These are phyloP conservation scores for Cytospora piceae DNA, from an alignment of 2,329 filamentous ascomycete species.

Conservation along the genomic window DNA sequence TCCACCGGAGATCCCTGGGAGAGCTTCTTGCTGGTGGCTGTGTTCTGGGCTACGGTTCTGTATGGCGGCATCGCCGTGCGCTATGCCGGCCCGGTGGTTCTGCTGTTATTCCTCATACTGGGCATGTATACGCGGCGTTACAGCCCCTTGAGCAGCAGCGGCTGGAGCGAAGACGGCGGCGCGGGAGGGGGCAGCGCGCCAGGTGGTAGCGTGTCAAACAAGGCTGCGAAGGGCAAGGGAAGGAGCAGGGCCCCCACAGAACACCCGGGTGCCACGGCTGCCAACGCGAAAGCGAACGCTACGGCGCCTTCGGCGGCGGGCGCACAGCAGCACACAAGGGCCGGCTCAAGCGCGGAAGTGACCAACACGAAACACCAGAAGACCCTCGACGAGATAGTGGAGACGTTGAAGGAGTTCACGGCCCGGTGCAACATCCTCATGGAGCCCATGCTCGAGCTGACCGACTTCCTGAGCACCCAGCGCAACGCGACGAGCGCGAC, in stretches of 20 bases:
- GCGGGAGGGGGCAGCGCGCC: conserved; percentile 37
- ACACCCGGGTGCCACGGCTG: conserved; percentile 38
- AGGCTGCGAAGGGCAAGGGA: conserved; percentile 23
- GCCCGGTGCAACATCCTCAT: conserved; percentile 89
- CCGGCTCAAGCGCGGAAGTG: conserved; percentile 53
- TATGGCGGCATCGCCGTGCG: conserved; percentile 86
- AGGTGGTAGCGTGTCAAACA: conserved; percentile 35
- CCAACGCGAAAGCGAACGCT: conserved; percentile 3
- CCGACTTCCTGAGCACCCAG: conserved; percentile 91
- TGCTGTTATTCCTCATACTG: conserved; percentile 78
- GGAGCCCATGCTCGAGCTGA: conserved; percentile 85
- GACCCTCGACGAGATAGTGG: conserved; percentile 95
- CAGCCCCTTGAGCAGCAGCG: conserved; percentile 85
- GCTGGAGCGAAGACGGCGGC: conserved; percentile 60
- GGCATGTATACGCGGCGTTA: conserved; percentile 93
- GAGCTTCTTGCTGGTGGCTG: conserved; percentile 85
- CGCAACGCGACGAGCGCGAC: conserved; percentile 89
- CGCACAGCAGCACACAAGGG: conserved; percentile 44
- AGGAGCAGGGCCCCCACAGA: conserved; percentile 28
- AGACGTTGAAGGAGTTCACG: conserved; percentile 88
- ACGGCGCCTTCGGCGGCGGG: conserved; percentile 14
- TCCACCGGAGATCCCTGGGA: conserved; percentile 94
- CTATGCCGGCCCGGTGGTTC: conserved; percentile 79
- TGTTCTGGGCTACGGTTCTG: conserved; percentile 83
- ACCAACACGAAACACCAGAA: conserved; percentile 81